Conservation (phyloP, 345 rosid species). For the Gossypium thurberi region DNA sequence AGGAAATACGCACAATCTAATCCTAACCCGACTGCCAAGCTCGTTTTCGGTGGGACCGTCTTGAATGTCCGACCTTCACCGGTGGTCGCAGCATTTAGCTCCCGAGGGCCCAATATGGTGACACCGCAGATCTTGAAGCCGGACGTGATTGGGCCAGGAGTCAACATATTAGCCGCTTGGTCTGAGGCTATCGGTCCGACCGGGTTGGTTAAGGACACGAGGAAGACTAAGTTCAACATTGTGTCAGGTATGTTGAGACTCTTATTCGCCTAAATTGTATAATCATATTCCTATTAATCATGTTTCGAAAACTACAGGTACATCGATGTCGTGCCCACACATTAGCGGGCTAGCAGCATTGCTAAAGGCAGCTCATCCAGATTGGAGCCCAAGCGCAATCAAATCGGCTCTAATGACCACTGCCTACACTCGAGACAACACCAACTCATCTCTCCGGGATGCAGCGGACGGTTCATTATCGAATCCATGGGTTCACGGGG, state of each 20-base stretch:
- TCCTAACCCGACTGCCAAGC: constrained; percentile 44
- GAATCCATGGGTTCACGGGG: constrained; percentile 62
- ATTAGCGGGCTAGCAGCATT: constrained; percentile 80
- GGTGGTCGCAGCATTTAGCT: constrained; percentile 83
- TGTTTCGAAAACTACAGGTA: constrained; percentile 34
- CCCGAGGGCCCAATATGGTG: constrained; percentile 74
- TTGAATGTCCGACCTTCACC: constrained; percentile 64
- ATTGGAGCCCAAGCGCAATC: constrained; percentile 85
- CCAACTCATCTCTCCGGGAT: constrained; percentile 55
- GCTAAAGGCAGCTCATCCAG: constrained; percentile 73
- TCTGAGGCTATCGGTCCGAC: constrained; percentile 68
- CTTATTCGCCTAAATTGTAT: neutral
- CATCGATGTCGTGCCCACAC: constrained; percentile 96
- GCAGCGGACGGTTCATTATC: constrained; percentile 52
- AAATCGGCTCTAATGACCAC: constrained; percentile 85
- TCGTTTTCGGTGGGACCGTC: constrained; percentile 64
- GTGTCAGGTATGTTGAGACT: constrained; percentile 55
- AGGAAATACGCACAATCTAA: constrained; percentile 37
- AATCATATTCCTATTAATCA: neutral
- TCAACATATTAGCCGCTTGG: constrained; percentile 85
- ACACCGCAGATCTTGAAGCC: constrained; percentile 78
- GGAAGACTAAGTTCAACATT: constrained; percentile 63
- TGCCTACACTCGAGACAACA: constrained; percentile 59
- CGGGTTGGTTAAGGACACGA: constrained; percentile 53
- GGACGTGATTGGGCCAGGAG: constrained; percentile 85